phyloP scores from a whole-genome alignment of 2,329 filamentous ascomycete species.

The Endocalyx cinctus region DNA sequence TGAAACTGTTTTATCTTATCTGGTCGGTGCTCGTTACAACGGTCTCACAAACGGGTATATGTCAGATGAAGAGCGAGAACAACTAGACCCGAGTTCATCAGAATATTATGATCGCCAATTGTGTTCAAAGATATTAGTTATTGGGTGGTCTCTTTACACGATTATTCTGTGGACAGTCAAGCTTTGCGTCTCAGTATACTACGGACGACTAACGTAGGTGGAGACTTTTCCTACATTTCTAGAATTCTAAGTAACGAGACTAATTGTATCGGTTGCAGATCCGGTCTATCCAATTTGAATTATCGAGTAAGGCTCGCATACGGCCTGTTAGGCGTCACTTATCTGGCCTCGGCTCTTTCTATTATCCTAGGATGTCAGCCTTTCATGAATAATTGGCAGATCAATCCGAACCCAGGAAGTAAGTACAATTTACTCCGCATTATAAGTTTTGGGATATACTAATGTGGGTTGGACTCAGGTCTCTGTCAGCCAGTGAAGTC shows the following conservation, averaged over 20 bases:
- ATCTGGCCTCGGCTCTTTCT: slow-evolving; percentile 35
- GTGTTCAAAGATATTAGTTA: slow-evolving; percentile 27
- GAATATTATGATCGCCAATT: slow-evolving; percentile 16
- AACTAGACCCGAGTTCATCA: slow-evolving; percentile 7
- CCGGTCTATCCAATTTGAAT: slow-evolving; percentile 32
- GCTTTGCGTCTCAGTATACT: slow-evolving; percentile 23
- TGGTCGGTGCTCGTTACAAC: slow-evolving; percentile 5
- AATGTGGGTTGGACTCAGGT: slow-evolving; percentile 19
- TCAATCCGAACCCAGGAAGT: slow-evolving; percentile 41
- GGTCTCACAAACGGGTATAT: slow-evolving; percentile 16
- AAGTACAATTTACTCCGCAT: slow-evolving; percentile 12
- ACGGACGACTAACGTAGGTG: slow-evolving; percentile 25
- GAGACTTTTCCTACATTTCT: too few species aligned
- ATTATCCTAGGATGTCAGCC: slow-evolving; percentile 42
- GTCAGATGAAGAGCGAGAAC: slow-evolving; percentile 13
- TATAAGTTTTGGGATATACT: slow-evolving; percentile 5
- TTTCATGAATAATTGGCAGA: slow-evolving; percentile 46
- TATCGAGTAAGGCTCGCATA: slow-evolving; percentile 37
- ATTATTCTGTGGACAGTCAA: slow-evolving; percentile 27
- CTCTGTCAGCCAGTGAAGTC: slow-evolving; percentile 39
- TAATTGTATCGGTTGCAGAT: too few species aligned
- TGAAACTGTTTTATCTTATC: too few species aligned
- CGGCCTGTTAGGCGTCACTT: slow-evolving; percentile 35
- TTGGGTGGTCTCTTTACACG: slow-evolving; percentile 26
- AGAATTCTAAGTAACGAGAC: too few species aligned